phyloP scores from a whole-genome alignment of 176 grass and related monocot species.

The Carex littledalei region DNA sequence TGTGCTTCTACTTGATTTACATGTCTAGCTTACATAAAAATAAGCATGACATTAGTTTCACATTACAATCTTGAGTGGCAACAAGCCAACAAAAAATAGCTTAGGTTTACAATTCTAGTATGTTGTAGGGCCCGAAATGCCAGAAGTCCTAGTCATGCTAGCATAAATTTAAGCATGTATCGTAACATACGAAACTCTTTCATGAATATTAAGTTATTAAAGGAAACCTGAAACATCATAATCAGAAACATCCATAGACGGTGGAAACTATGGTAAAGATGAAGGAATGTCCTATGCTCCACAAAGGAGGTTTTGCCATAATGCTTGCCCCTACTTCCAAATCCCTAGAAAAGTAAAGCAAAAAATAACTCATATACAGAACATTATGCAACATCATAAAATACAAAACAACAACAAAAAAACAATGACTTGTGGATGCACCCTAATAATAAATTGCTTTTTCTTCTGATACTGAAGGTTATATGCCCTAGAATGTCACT shows the following conservation, averaged over 20 bases:
- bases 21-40: background rate
- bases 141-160: background rate
- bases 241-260: constrained; percentile 95
- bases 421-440: background rate
- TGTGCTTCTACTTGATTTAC: background rate
- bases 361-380: background rate
- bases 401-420: background rate
- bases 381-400: background rate
- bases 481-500: background rate
- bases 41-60: background rate
- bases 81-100: background rate
- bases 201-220: background rate
- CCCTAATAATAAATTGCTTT: background rate
- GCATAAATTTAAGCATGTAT: background rate
- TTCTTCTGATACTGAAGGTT: background rate
- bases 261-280: constrained; percentile 98
- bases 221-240: constrained; percentile 89
- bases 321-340: constrained; percentile 50
- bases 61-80: background rate
- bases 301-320: constrained; percentile 98
- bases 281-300: constrained; percentile 89
- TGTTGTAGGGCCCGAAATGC: background rate
- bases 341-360: constrained; percentile 8
- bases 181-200: background rate
- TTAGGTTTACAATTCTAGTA: background rate